These are phyloP conservation scores for Zea mays DNA, from an alignment of 176 grass and related monocot species.

Conservation along the genomic window Zm-B73-REFERENCE-NAM-5.0 NC_050103.1:122019501-122020000, in stretches of 20 bases:
- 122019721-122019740: no score
- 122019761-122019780: background rate
- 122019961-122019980: conserved; percentile 15
- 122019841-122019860: conserved; percentile 50
- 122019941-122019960: conserved; percentile 68
- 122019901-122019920: conserved; percentile 57
- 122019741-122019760: no score
- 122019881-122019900: conserved; percentile 64
- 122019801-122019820: conserved; percentile 58
- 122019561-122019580: conserved; percentile 70
- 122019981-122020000: background rate
- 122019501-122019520: conserved; percentile 52
- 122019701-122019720: no score
- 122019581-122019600: conserved; percentile 59
- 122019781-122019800: conserved; percentile 62
- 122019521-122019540: conserved; percentile 48
- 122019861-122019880: conserved; percentile 59
- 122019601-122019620: conserved; percentile 70
- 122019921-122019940: conserved; percentile 59
- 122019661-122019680: conserved; percentile 71
- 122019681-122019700: conserved; percentile 41
- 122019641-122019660: conserved; percentile 33
- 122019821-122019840: conserved; percentile 51
- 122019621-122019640: conserved; percentile 41
- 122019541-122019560: conserved; percentile 65